These are phyloP conservation scores for Pontederia paniculata DNA, from an alignment of 176 grass and related monocot genomes.

Conservation along the genomic window DNA sequence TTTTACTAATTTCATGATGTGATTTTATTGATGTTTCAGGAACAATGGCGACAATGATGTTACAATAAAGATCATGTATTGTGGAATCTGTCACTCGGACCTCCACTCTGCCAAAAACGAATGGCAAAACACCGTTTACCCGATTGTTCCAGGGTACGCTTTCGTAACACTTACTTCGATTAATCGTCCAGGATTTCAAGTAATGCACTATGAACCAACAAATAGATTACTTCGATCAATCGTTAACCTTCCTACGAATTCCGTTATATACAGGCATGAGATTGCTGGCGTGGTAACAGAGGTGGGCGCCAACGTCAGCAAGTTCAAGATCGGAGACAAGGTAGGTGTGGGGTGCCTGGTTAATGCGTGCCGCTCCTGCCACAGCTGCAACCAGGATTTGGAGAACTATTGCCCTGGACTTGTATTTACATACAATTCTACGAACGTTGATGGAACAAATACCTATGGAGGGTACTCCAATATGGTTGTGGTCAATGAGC, in stretches of 20 bases:
- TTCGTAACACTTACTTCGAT: not conserved
- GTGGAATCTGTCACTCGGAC: conserved; percentile 9
- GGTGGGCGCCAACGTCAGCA: not conserved
- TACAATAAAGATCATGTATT: conserved; percentile 5
- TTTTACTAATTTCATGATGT: not conserved
- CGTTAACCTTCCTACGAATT: not conserved
- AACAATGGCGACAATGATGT: conserved; percentile 6
- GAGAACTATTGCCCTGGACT: conserved; percentile 10
- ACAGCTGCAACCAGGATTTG: not conserved
- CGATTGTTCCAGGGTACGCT: not conserved
- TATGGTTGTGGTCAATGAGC: conserved; percentile 6
- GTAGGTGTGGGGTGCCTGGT: conserved; percentile 7
- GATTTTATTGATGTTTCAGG: not conserved
- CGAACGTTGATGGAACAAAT: not conserved
- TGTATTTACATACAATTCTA: not conserved
- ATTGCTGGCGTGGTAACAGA: not conserved
- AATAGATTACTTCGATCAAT: too few species aligned
- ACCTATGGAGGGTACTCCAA: conserved; percentile 7
- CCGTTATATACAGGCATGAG: not conserved
- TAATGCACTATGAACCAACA: too few species aligned
- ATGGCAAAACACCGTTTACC: not conserved
- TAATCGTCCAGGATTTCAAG: too few species aligned
- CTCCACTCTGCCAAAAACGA: conserved; percentile 2
- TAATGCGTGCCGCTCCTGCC: not conserved
- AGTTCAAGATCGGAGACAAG: conserved; percentile 4